These are phyloP conservation scores for Ceratobasidium sp. DNA, from an alignment of 1,284 basidiomycete species.

Conservation along the genomic window DNA sequence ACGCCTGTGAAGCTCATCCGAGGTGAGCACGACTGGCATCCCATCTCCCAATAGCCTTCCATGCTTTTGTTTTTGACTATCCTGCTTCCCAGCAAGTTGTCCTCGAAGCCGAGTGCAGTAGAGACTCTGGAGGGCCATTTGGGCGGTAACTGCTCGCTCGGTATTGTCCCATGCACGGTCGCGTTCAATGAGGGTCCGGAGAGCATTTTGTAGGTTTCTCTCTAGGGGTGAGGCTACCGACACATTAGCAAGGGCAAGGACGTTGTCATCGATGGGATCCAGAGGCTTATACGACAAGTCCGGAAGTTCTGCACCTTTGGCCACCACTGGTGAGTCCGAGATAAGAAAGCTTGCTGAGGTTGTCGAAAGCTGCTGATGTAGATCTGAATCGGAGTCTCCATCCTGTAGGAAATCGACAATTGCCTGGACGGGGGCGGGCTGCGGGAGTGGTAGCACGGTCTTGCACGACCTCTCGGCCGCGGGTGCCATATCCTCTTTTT, in stretches of 20 bases:
- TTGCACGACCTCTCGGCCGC: background rate
- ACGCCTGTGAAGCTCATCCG: background rate
- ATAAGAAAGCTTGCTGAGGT: background rate
- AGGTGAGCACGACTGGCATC: constrained; percentile 8
- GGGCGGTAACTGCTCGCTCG: background rate
- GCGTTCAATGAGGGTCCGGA: background rate
- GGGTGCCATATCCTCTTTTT: background rate
- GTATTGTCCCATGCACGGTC: background rate
- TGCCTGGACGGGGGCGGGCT: constrained; percentile 1
- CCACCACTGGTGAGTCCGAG: too few relatives aligned
- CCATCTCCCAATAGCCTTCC: constrained; percentile 10
- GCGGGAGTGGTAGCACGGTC: background rate
- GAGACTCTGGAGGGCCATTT: background rate
- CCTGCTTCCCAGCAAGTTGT: background rate
- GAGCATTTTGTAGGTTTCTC: background rate
- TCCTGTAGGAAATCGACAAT: constrained; percentile 43
- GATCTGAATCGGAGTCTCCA: background rate
- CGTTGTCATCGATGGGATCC: too few relatives aligned
- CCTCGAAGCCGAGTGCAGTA: background rate
- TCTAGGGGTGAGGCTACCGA: too few relatives aligned
- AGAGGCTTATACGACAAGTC: too few relatives aligned
- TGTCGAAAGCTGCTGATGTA: background rate
- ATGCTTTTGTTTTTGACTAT: background rate
- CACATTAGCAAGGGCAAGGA: too few relatives aligned
- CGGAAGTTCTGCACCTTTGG: too few relatives aligned